phyloP scores from a whole-genome alignment of 2,329 filamentous ascomycete genomes.

The Hysterium pulicare region DNA sequence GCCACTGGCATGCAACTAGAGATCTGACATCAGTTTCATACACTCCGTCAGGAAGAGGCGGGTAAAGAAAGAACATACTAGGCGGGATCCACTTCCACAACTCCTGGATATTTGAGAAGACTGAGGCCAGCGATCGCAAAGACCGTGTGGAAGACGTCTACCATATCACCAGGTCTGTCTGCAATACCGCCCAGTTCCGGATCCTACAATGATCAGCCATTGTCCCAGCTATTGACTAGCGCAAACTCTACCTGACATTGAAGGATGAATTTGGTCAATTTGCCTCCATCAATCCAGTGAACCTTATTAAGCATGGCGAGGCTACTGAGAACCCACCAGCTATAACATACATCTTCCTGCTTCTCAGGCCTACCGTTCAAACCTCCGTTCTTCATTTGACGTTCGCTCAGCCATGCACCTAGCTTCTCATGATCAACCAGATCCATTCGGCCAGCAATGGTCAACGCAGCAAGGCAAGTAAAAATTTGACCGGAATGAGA shows the following conservation, averaged over 20 bases:
- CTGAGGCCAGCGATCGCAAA: slow-evolving; percentile 89
- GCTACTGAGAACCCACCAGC: slow-evolving; percentile 96
- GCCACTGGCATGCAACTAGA: slow-evolving; percentile 40
- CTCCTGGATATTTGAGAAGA: slow-evolving; percentile 70
- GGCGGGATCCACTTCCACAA: slow-evolving; percentile 79
- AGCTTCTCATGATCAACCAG: slow-evolving; percentile 78
- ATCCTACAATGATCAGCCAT: slow-evolving; percentile 51
- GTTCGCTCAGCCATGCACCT: slow-evolving; percentile 87
- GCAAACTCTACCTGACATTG: slow-evolving; percentile 63
- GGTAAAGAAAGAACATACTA: slow-evolving; percentile 70
- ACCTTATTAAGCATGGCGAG: slow-evolving; percentile 81
- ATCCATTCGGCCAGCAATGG: slow-evolving; percentile 79
- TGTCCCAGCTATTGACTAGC: neutral
- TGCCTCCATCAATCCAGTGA: slow-evolving; percentile 88
- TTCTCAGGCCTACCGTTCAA: slow-evolving; percentile 95
- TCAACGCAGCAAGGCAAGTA: slow-evolving; percentile 83
- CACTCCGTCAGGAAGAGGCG: too few relatives aligned
- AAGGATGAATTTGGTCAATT: slow-evolving; percentile 78
- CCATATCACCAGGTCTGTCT: slow-evolving; percentile 88
- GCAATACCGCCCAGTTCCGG: slow-evolving; percentile 78
- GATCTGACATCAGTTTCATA: slow-evolving; percentile 8
- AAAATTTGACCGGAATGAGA: slow-evolving; percentile 95
- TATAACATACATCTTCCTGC: slow-evolving; percentile 94
- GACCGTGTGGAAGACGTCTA: slow-evolving; percentile 93
- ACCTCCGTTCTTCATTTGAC: slow-evolving; percentile 82